Conservation (phyloP, 441 rosid species). For the Manihot esculenta region DNA sequence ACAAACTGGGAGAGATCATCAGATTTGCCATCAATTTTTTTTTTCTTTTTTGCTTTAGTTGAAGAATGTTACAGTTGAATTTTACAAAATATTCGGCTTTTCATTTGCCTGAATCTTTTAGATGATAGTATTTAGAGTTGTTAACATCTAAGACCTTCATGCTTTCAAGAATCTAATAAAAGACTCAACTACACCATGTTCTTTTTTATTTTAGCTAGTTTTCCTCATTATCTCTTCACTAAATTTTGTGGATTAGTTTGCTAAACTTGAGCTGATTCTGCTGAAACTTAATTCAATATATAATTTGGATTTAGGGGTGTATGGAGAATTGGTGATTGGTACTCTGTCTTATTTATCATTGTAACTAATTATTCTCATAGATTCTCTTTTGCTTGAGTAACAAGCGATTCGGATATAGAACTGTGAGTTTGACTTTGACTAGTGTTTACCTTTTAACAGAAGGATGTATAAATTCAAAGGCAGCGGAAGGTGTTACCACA, state of each 20-base stretch:
- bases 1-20: not conserved
- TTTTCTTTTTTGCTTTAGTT: not conserved
- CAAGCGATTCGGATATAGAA: not conserved
- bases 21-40: not conserved
- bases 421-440: not conserved
- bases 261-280: not conserved
- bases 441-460: conserved; percentile 33
- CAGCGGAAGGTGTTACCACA: conserved; percentile 58
- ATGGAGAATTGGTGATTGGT: no score
- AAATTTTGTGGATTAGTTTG: not conserved
- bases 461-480: conserved; percentile 78
- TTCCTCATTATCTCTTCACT: not conserved
- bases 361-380: no score
- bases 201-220: not conserved
- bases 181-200: not conserved
- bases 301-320: no score
- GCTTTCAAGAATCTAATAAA: not conserved
- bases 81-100: no score
- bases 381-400: not conserved
- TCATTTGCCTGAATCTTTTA: not conserved
- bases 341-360: no score
- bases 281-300: not conserved
- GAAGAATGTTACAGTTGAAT: not conserved
- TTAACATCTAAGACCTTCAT: not conserved
- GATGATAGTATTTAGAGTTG: not conserved